These are phyloP conservation scores for Lactarius vividus DNA, from an alignment of 768 basidiomycete genomes.

Conservation along the genomic window DNA sequence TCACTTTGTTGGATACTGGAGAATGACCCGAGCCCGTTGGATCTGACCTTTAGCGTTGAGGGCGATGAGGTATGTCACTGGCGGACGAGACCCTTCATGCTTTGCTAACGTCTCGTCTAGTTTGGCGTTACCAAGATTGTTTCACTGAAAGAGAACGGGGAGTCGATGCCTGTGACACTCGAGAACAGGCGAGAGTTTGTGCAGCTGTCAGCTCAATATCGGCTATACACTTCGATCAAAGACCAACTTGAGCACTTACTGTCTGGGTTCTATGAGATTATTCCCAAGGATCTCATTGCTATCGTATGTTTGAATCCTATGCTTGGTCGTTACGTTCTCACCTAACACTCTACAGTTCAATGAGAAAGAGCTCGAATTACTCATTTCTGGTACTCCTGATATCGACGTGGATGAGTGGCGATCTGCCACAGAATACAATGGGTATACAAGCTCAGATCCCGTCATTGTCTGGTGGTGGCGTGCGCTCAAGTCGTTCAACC, in stretches of 20 bases:
- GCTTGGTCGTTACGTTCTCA: constrained; percentile 27
- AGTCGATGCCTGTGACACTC: constrained; percentile 82
- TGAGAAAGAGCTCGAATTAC: constrained; percentile 88
- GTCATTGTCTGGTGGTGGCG: constrained; percentile 99
- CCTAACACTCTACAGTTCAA: constrained; percentile 60
- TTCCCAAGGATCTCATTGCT: constrained; percentile 91
- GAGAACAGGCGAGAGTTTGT: constrained; percentile 98
- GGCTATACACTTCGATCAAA: constrained; percentile 90
- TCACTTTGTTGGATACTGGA: constrained; percentile 98
- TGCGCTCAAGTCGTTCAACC: constrained; percentile 94
- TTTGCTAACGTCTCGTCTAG: constrained; percentile 37
- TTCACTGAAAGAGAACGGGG: constrained; percentile 82
- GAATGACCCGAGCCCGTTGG: constrained; percentile 83
- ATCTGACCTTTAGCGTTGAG: constrained; percentile 93
- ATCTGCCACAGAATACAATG: constrained; percentile 87
- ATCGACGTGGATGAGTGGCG: constrained; percentile 99
- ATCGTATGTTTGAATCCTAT: constrained; percentile 57
- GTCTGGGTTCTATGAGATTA: constrained; percentile 94
- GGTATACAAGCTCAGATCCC: constrained; percentile 84
- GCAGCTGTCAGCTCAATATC: constrained; percentile 90
- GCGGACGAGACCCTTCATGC: constrained; percentile 13
- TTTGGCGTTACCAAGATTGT: constrained; percentile 91
- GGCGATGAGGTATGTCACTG: constrained; percentile 77
- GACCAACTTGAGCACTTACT: constrained; percentile 92
- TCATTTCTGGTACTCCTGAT: constrained; percentile 97